phyloP scores from a whole-genome alignment of 2,329 filamentous ascomycete genomes.

The Epichloe aotearoae region DNA sequence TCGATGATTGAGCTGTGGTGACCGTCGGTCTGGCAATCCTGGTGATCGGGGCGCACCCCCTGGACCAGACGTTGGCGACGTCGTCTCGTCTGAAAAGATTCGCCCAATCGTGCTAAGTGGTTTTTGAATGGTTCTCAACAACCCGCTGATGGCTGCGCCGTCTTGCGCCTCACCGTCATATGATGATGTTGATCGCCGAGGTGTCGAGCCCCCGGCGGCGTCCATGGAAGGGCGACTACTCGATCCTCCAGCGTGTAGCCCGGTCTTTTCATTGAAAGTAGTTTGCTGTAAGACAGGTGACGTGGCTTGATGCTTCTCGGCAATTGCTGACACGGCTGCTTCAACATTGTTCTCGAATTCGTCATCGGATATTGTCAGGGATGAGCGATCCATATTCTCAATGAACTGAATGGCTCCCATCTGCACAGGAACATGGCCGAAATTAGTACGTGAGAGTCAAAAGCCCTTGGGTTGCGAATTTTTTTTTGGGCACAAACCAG shows the following conservation, averaged over 20 bases:
- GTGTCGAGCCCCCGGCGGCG: constrained; percentile 19
- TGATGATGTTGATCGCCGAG: constrained; percentile 41
- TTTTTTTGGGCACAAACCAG: constrained; percentile 35
- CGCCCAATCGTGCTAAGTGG: constrained; percentile 84
- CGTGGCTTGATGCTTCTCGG: constrained; percentile 62
- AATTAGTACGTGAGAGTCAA: too few species aligned
- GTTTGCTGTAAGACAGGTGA: constrained; percentile 31
- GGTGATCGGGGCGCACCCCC: constrained; percentile 24
- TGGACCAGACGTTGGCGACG: constrained; percentile 20
- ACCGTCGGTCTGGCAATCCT: constrained; percentile 18
- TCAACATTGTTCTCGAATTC: constrained; percentile 97
- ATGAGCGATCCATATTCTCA: constrained; percentile 89
- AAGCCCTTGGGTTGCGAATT: too few species aligned
- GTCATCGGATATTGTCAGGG: constrained; percentile 81
- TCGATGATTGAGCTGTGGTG: constrained; percentile 16
- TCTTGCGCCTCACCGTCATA: constrained; percentile 49
- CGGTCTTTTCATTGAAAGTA: constrained; percentile 32
- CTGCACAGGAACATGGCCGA: constrained; percentile 22
- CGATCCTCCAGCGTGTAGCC: constrained; percentile 12
- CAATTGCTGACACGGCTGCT: constrained; percentile 86
- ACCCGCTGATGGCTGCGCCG: constrained; percentile 66
- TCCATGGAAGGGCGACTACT: constrained; percentile 31
- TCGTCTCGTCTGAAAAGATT: constrained; percentile 69
- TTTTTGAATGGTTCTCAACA: constrained; percentile 81
- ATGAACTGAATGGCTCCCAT: constrained; percentile 95